Evolutionary conservation across 208 protist species (phyloP).

Genomic region (Trypanosoma cruzi): DNA sequence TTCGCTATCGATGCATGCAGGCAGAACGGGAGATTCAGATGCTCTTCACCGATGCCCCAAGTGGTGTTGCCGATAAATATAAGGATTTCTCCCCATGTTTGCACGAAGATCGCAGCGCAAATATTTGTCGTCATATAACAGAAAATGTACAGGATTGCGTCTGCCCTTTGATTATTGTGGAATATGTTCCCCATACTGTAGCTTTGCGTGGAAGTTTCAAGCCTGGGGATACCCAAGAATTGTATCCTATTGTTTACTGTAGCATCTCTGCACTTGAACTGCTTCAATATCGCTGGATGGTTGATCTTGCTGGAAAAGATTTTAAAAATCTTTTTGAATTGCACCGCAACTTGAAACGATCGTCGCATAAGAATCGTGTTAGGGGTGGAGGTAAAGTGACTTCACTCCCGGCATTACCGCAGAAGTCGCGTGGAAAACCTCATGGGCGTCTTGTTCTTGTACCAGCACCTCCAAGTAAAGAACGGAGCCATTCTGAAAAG

Average conservation of each 20-base stretch:
- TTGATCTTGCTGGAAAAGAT: conserved; percentile 24
- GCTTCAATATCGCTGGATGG: conserved; percentile 13
- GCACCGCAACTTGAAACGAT: conserved; percentile 1
- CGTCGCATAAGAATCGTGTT: conserved; percentile 1
- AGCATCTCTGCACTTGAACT: conserved; percentile 17
- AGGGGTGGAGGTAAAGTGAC: background rate
- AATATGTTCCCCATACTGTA: background rate
- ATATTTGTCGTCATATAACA: conserved; percentile 12
- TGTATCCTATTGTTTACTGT: conserved; percentile 27
- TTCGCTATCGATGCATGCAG: background rate
- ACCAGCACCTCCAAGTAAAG: conserved; percentile 4
- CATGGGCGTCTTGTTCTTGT: conserved; percentile 1
- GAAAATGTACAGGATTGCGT: conserved; percentile 25
- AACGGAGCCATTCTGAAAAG: background rate
- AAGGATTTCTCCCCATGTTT: background rate
- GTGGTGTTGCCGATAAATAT: conserved; percentile 11
- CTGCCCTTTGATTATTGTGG: conserved; percentile 29
- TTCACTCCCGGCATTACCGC: conserved; percentile 26
- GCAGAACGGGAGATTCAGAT: background rate
- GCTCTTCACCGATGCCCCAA: background rate
- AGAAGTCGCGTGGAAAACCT: background rate
- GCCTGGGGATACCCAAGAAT: background rate
- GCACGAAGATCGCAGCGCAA: background rate
- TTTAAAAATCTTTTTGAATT: conserved; percentile 22
- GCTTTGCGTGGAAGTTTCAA: background rate